phyloP scores from a whole-genome alignment of 1,139 yeast genomes.

The Geotrichum candidum region DNA sequence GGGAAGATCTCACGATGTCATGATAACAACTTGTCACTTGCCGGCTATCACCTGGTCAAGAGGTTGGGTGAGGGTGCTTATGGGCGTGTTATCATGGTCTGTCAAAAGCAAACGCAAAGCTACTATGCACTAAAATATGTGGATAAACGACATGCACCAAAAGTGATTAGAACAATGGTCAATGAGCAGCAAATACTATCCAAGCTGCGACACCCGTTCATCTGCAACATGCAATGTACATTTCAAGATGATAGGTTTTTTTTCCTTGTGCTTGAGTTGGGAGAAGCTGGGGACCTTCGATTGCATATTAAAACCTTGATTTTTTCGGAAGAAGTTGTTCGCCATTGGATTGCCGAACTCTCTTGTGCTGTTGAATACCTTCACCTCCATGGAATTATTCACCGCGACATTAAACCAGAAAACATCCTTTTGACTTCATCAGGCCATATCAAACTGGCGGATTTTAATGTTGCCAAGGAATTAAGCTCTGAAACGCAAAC shows the following conservation, averaged over 20 bases:
- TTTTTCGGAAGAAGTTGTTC: conserved; percentile 53
- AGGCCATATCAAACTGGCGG: conserved; percentile 68
- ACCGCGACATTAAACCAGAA: conserved; percentile 67
- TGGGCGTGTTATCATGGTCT: conserved; percentile 67
- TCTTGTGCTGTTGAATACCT: conserved; percentile 61
- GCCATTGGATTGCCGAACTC: conserved; percentile 63
- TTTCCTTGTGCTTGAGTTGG: conserved; percentile 66
- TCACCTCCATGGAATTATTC: conserved; percentile 57
- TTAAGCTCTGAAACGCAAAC: conserved; percentile 28
- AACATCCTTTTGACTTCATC: conserved; percentile 59
- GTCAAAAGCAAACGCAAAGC: conserved; percentile 48
- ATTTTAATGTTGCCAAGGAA: conserved; percentile 50
- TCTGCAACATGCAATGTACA: conserved; percentile 74
- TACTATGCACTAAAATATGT: conserved; percentile 67
- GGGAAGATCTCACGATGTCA: not conserved
- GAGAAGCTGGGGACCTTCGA: conserved; percentile 86
- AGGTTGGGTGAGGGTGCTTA: conserved; percentile 37
- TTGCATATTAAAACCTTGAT: conserved; percentile 57
- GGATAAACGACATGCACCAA: conserved; percentile 23
- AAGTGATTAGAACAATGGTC: conserved; percentile 30
- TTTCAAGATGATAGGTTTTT: conserved; percentile 72
- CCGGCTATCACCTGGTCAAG: conserved; percentile 11
- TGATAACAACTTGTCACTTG: conserved; percentile 3
- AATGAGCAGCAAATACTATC: conserved; percentile 59
- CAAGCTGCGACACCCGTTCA: conserved; percentile 65